Percentiles rank a stretch among this genome's conserved stretches.
These are phyloP conservation scores for Epichloe scottii DNA, from an alignment of 2,329 filamentous ascomycete genomes.

Conservation along the genomic window DNA sequence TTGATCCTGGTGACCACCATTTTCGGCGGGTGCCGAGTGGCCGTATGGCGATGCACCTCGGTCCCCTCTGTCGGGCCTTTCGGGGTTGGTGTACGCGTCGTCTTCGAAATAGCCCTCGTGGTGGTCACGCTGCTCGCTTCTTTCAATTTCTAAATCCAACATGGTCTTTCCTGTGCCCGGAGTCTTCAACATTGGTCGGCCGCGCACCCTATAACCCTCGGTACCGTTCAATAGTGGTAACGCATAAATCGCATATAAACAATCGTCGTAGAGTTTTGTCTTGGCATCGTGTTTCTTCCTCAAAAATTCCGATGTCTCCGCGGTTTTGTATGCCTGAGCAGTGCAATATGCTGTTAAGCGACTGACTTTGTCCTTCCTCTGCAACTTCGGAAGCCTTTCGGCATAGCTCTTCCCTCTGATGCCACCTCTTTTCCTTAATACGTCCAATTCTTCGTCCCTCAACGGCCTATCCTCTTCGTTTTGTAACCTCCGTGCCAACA, in stretches of 20 bases:
- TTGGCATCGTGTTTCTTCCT: slow-evolving; percentile 78
- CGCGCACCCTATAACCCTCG: slow-evolving; percentile 79
- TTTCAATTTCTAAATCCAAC: slow-evolving; percentile 88
- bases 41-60: slow-evolving; percentile 19
- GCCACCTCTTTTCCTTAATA: slow-evolving; percentile 48
- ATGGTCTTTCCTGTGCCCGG: slow-evolving; percentile 82
- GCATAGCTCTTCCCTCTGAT: slow-evolving; percentile 78
- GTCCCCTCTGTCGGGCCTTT: slow-evolving; percentile 19
- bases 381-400: slow-evolving; percentile 78
- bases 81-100: slow-evolving; percentile 38
- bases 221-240: slow-evolving; percentile 73
- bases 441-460: slow-evolving; percentile 54
- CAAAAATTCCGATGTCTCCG: slow-evolving; percentile 77
- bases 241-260: slow-evolving; percentile 90
- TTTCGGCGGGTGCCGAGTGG: slow-evolving; percentile 17
- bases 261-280: slow-evolving; percentile 96
- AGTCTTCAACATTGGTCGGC: slow-evolving; percentile 82
- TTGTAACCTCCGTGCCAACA: slow-evolving; percentile 26
- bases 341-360: slow-evolving; percentile 94
- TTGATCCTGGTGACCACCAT: slow-evolving; percentile 19
- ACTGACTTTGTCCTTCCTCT: slow-evolving; percentile 76
- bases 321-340: slow-evolving; percentile 84
- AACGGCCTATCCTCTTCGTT: slow-evolving; percentile 53
- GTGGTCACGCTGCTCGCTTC: slow-evolving; percentile 79
- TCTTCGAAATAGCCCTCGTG: slow-evolving; percentile 85